Evolutionary conservation across 768 basidiomycete genomes (phyloP).

Genomic region (Termitomyces sp.): DNA sequence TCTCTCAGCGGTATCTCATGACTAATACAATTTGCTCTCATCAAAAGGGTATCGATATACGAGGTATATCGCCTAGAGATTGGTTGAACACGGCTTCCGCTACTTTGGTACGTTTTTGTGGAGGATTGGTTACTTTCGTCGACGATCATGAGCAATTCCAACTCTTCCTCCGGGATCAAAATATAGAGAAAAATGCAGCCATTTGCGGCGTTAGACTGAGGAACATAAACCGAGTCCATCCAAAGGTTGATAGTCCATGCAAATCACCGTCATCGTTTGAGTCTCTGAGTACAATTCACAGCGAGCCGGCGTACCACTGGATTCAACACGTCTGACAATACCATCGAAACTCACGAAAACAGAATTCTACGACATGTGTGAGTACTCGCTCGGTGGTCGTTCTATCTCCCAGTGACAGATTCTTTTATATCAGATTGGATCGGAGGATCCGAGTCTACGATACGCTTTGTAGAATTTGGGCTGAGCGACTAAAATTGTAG

Average conservation of each 20-base stretch:
- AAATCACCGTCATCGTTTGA: not conserved
- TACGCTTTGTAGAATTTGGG: conserved; percentile 22
- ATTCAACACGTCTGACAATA: conserved; percentile 15
- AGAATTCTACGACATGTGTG: conserved; percentile 25
- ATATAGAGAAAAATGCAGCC: conserved; percentile 12
- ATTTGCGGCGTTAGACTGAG: conserved; percentile 17
- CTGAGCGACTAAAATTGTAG: not conserved
- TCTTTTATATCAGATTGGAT: conserved; percentile 13
- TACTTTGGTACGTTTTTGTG: not conserved
- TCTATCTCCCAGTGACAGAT: not conserved
- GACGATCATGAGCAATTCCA: conserved; percentile 21
- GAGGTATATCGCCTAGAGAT: not conserved
- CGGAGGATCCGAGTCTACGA: conserved; percentile 17
- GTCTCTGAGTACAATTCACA: not conserved
- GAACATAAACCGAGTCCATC: conserved; percentile 17
- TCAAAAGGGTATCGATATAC: conserved; percentile 1
- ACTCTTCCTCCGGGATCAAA: conserved; percentile 18
- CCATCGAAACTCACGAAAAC: conserved; percentile 20
- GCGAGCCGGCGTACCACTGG: conserved; percentile 23
- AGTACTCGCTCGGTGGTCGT: conserved; percentile 3
- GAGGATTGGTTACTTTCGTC: conserved; percentile 15
- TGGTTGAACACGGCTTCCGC: not conserved
- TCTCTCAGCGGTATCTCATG: not conserved
- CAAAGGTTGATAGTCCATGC: conserved; percentile 16
- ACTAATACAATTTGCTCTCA: not conserved